Evolutionary conservation across 108 stramenopile genomes (phyloP), one percentile per base, ranked within the genome.

Genomic region (Stephanodiscus triporus): DNA sequence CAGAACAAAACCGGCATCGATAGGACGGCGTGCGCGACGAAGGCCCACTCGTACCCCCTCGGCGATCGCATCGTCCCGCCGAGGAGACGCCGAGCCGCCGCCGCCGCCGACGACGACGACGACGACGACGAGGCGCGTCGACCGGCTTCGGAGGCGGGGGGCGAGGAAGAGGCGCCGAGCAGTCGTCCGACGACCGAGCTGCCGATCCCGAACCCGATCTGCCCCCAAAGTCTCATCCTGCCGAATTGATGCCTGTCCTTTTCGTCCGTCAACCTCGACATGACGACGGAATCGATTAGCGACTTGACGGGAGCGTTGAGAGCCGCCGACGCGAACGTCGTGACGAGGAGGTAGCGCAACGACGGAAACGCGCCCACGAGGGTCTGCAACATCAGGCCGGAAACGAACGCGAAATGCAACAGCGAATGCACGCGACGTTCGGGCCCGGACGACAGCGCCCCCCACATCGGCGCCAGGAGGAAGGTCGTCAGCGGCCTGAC

Each of bases 401-500:
- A 78, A 19, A 91, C 54, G 77, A 98, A 98, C 11, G 97, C 96
- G 13, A 93, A 81, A 10, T 96, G 81, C 22, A 98, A 78, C 14
- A 96, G 87, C 17, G 78, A 68, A n/a, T n/a, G n/a, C 50, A 95
- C 95, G 23, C 90, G 91, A 70, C 84, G 87, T 34, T 82, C 75
- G 10, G 88, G 78, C 70, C 82, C 71, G 77, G 97, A 96, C 1
- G 93, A 87, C 17, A 97, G 61, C 11, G 94, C 85, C 13, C 97
- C 97, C 97, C 97, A 98, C 19, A 98, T 72, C 1, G 97, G 96
- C 22, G 96, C 92, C 29, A 95, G 91, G 5, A 98, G 67, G 68
- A 98, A 97, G 16, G 96, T 97, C 26, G 95, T 96, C 7, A 96
- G 80, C 14, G 97, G 96, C 58, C 96, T 97, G 63, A 98, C 92